These are phyloP conservation scores for Fusarium nygamai DNA, from an alignment of 2,329 filamentous ascomycete species.

Conservation along the genomic window DNA sequence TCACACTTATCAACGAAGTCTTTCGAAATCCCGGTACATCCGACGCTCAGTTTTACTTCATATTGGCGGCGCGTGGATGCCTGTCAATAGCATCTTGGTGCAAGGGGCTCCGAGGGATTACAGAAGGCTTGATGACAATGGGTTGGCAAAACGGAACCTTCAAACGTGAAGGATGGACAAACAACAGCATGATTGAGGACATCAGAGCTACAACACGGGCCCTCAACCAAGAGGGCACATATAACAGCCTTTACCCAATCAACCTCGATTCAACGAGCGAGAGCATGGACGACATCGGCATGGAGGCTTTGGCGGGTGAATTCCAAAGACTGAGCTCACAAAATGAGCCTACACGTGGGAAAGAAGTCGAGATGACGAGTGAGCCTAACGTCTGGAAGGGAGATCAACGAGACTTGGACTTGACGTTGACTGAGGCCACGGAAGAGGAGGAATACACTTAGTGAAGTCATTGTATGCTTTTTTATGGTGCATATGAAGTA, in stretches of 20 bases:
- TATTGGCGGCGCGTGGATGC: neutral
- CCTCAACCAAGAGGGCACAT: neutral
- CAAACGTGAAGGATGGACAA: neutral
- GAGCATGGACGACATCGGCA: conserved; percentile 2
- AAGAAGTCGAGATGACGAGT: neutral
- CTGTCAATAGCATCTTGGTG: conserved; percentile 9
- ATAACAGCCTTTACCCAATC: conserved; percentile 17
- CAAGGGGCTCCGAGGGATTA: neutral
- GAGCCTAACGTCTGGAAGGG: conserved; percentile 2
- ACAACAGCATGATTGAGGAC: conserved; percentile 6
- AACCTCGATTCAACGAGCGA: conserved; percentile 3
- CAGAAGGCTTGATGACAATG: conserved; percentile 11
- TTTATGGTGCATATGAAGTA: neutral
- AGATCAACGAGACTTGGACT: neutral
- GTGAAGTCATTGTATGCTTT: neutral
- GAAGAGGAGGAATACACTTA: conserved; percentile 3
- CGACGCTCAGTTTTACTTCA: conserved; percentile 16
- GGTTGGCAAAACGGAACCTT: conserved; percentile 13
- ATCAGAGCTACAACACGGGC: neutral
- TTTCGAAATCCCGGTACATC: neutral
- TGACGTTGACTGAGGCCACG: conserved; percentile 20
- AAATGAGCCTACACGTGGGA: neutral
- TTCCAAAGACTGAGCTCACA: neutral
- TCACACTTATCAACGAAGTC: conserved; percentile 1
- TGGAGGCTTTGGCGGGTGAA: conserved; percentile 1